Base-by-base conservation (phyloP, 2,329 filamentous ascomycete species). In the Talaromyces sp. region DNA sequence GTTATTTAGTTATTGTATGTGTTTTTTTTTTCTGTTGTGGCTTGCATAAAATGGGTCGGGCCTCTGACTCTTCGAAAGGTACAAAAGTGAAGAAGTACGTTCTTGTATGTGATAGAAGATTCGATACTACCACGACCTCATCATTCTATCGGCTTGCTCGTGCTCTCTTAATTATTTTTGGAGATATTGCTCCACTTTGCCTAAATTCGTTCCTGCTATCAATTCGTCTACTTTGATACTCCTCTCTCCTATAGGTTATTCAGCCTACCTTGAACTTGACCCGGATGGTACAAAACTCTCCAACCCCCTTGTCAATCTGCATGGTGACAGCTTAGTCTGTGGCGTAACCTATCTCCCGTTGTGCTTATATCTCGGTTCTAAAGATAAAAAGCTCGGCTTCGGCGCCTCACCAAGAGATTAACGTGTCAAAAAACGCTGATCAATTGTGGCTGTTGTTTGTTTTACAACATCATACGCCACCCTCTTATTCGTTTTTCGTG, bases 361-460 rank as follows among this genome's bases (percentile, higher is more conserved):
- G 31, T 56, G 53, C 53, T 56, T 56, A 31, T 34, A 54, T 36
- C 29, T 54, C 5, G 8, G 7, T 36, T 34, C 17, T 19, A 56
- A 38, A 56, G 53, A 56, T 56, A 56, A 56, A 34, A 38, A 36
- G 53, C 53, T 5, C 53, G 17, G 31, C 11, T 38, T 56, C 31
- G 31, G 31, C 53, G 31, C 53, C 31, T 22, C 29, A 56, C 53
- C n/a, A 56, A 56, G 53, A 45, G 25, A 27, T 38, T 59, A 40
- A 59, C 56, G 38, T 29, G 56, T n/a, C 56, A 38, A 17, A 58
- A 45, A 22, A 29, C 56, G 56, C 38, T 31, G 34, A 43, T 45
- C 56, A 59, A 59, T 27, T 59, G 56, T 59, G 56, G 56, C 56
- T 59, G 56, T 59, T 59, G 25, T 45, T 45, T 59, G 22, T 29